phyloP scores from a whole-genome alignment of 2,329 filamentous ascomycete genomes.

The Paracamarosporium sp. region DNA sequence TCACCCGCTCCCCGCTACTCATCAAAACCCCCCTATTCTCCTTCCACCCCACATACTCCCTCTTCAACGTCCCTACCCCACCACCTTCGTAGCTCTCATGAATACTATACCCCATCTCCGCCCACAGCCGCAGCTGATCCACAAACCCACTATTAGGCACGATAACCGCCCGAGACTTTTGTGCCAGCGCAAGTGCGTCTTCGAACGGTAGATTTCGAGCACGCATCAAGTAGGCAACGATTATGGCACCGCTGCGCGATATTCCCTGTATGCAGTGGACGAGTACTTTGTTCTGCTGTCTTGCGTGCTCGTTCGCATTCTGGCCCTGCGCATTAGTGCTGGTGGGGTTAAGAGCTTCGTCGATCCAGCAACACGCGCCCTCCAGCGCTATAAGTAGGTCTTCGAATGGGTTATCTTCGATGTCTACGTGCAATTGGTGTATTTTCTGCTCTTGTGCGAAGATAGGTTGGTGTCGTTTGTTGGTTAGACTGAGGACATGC shows the following conservation, averaged over 20 bases:
- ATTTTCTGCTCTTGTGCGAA: not conserved
- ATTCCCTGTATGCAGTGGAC: slow-evolving; percentile 23
- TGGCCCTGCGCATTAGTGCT: no score
- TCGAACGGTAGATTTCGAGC: slow-evolving; percentile 8
- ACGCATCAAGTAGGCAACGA: slow-evolving; percentile 23
- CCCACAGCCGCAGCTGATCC: slow-evolving; percentile 20
- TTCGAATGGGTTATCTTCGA: slow-evolving; percentile 19
- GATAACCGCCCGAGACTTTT: slow-evolving; percentile 4
- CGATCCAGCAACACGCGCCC: slow-evolving; percentile 14
- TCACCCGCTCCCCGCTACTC: not conserved
- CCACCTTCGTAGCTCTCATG: not conserved
- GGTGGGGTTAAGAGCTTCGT: slow-evolving; percentile 1
- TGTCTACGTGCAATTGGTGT: slow-evolving; percentile 8
- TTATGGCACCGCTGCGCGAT: slow-evolving; percentile 17
- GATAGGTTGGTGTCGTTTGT: not conserved
- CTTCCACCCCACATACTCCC: slow-evolving; percentile 4
- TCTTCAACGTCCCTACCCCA: not conserved
- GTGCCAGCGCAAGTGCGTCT: slow-evolving; percentile 12
- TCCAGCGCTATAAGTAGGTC: slow-evolving; percentile 16
- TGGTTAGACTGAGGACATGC: slow-evolving; percentile 15
- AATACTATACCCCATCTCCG: slow-evolving; percentile 8
- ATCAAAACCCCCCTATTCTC: slow-evolving; percentile 5
- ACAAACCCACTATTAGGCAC: slow-evolving; percentile 20
- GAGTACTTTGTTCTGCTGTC: slow-evolving; percentile 8
- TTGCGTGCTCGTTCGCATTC: not conserved